phyloP scores from a whole-genome alignment of 106 monocot species.

The Dendrobium nobile region DNA sequence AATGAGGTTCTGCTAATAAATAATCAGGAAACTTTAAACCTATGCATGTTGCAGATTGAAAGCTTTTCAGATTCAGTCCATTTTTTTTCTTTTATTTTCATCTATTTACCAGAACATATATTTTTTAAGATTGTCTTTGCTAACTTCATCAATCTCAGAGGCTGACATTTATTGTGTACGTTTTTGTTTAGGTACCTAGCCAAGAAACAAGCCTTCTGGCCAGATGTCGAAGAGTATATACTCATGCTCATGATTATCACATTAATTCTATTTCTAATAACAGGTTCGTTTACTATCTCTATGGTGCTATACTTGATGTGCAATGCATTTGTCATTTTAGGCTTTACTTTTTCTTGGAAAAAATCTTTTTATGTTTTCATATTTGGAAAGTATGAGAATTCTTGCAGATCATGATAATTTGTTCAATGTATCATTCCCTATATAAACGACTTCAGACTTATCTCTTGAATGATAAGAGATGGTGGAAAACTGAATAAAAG shows the following conservation, averaged over 20 bases:
- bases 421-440: not conserved
- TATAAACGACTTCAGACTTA: not conserved
- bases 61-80: not conserved
- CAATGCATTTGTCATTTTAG: not conserved
- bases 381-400: not conserved
- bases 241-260: slow-evolving; percentile 95
- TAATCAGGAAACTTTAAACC: not conserved
- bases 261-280: slow-evolving; percentile 93
- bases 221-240: slow-evolving; percentile 71
- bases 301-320: not conserved
- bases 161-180: not conserved
- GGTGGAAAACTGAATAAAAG: not conserved
- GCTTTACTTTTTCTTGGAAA: not conserved
- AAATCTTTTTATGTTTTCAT: not conserved
- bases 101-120: not conserved
- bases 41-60: not conserved
- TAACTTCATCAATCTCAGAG: not conserved
- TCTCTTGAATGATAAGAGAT: not conserved
- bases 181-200: slow-evolving; percentile 39
- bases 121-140: not conserved
- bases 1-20: not conserved
- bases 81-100: not conserved
- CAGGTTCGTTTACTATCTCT: slow-evolving; percentile 37
- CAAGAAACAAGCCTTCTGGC: slow-evolving; percentile 62
- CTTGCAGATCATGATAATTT: not conserved